Base-by-base conservation (phyloP, 1,284 basidiomycete species). In the Microbotryum silenes-acaulis region DNA sequence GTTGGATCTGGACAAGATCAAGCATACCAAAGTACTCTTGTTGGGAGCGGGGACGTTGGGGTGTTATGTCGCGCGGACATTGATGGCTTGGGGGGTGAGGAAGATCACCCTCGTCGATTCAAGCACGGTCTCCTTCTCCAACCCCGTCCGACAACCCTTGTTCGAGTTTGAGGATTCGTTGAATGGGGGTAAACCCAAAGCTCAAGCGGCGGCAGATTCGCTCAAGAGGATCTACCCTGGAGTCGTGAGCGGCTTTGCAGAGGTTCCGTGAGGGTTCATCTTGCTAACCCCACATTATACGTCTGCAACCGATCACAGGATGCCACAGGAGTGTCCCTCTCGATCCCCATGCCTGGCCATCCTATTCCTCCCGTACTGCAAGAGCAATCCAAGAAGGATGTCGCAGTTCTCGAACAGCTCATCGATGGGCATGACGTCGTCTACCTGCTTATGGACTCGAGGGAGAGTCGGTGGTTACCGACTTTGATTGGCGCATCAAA, bases 331-430 rank as follows among this genome's bases (percentile, higher is more conserved):
- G 78, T 87, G 68, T 79, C 81, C 14, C 77, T 98, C 14, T 83
- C 83, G 18, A 88, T 98, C 63, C 94, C 96, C 1, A 98, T 98
- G 94, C 96, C 96, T 0, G 96, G 96, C 0, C 94, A 98, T 72
- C 92, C 92, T 0, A 81, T 97, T 56, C 84, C 79, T 2, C 51
- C 67, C 0, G 49, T 59, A 18, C 80, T 81, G 0, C 73, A 84
- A 3, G 80, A 80, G 6, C 81, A 85, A 67, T 79, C 83, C 0
- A 81, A 83, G 72, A 79, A 81, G 42, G 86, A 90, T 63, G 84
- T 97, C 0, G 76, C 77, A 29, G 78, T 78, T 66, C 80, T 98
- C 4, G 91, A 94, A 72, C 73, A 78, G 27, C 82, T 98, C 8
- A 80, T 97, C 56, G 83, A 87, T 27, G 78, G 81, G 31, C 94